phyloP scores from a whole-genome alignment of 2,329 filamentous ascomycete species.

The Sporothrix humicola region DNA sequence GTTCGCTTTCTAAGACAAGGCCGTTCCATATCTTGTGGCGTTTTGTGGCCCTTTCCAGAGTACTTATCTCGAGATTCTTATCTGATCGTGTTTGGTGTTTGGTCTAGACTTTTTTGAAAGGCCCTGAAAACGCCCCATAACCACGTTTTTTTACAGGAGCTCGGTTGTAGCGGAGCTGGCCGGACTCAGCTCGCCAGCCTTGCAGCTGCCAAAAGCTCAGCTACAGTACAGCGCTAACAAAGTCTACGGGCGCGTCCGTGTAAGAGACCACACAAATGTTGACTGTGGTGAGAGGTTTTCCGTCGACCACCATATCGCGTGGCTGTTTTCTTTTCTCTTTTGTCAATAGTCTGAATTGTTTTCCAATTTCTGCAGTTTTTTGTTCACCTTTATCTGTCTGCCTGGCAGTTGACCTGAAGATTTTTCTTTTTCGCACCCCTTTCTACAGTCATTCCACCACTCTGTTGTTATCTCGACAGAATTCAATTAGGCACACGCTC shows the following conservation, averaged over 20 bases:
- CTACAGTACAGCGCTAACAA: neutral
- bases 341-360: neutral
- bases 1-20: neutral
- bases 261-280: neutral
- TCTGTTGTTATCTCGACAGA: neutral
- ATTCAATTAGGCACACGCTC: neutral
- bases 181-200: slow-evolving; percentile 11
- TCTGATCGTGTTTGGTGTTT: neutral
- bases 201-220: neutral
- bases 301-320: neutral
- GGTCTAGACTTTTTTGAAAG: neutral
- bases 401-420: slow-evolving; percentile 21
- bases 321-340: slow-evolving; percentile 10
- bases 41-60: neutral
- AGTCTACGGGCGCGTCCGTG: neutral
- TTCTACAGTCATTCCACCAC: neutral
- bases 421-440: neutral
- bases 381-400: slow-evolving; percentile 7
- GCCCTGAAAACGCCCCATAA: neutral
- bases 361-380: neutral
- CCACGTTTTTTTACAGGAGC: neutral
- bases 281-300: neutral
- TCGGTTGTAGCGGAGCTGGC: slow-evolving; percentile 16
- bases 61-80: slow-evolving; percentile 5
- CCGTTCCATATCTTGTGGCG: neutral